phyloP scores from a whole-genome alignment of 2,329 filamentous ascomycete genomes.

The Albophoma yamanashiensis region DNA sequence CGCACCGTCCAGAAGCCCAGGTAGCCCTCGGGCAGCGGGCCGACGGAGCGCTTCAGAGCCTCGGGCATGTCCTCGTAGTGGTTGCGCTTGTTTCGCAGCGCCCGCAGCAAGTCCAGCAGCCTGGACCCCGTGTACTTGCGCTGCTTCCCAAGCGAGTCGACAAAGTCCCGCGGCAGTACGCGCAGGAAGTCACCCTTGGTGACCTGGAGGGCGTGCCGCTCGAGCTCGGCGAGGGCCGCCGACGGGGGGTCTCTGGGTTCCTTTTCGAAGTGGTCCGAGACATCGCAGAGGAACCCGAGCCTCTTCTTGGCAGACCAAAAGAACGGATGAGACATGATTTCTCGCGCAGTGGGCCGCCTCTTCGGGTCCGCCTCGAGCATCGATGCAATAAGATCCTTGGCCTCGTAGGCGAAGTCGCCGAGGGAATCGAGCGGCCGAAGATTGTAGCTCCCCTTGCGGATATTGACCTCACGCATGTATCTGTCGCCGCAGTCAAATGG shows the following conservation, averaged over 20 bases:
- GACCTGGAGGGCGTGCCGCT: slow-evolving; percentile 39
- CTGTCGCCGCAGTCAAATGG: slow-evolving; percentile 91
- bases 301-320: slow-evolving; percentile 91
- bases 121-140: slow-evolving; percentile 82
- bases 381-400: slow-evolving; percentile 71
- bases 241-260: slow-evolving; percentile 79
- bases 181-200: slow-evolving; percentile 68
- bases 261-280: slow-evolving; percentile 93
- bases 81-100: slow-evolving; percentile 90
- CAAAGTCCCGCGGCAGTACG: slow-evolving; percentile 66
- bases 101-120: slow-evolving; percentile 78
- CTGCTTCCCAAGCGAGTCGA: slow-evolving; percentile 85
- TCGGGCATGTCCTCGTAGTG: slow-evolving; percentile 96
- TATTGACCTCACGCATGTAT: slow-evolving; percentile 95
- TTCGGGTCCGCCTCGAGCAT: slow-evolving; percentile 57
- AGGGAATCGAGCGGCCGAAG: slow-evolving; percentile 61
- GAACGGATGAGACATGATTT: slow-evolving; percentile 88
- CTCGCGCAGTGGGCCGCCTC: slow-evolving; percentile 56
- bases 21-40: slow-evolving; percentile 68
- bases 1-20: slow-evolving; percentile 70
- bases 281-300: slow-evolving; percentile 86
- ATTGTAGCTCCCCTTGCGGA: slow-evolving; percentile 77
- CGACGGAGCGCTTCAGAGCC: slow-evolving; percentile 58
- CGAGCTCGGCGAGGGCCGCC: slow-evolving; percentile 48
- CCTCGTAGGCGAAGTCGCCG: slow-evolving; percentile 77